A percentile compares a stretch with the other conserved stretches of the same genome.
phyloP scores from a whole-genome alignment of 768 basidiomycete genomes.

The Lyophyllum decastes region DNA sequence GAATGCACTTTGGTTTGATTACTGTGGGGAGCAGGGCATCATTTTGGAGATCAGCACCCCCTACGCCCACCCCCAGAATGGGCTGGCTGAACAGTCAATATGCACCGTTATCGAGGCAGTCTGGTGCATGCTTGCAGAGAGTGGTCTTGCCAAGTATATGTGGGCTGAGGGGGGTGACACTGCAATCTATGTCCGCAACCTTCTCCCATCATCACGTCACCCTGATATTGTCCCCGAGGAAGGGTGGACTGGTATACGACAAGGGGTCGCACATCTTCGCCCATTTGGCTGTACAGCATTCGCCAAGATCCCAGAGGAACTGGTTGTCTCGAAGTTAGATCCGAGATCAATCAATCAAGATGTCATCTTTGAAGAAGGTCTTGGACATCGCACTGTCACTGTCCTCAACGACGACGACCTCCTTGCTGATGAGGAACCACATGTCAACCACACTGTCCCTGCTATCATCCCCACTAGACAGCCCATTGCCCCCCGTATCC shows the following conservation, averaged over 20 bases:
- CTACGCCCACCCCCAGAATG: conserved; percentile 28
- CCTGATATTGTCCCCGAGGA: conserved; percentile 17
- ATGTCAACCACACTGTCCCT: neutral
- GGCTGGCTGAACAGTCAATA: conserved; percentile 25
- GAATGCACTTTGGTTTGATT: neutral
- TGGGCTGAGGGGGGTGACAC: neutral
- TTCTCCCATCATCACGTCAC: conserved; percentile 8
- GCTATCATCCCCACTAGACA: neutral
- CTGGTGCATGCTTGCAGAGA: conserved; percentile 16
- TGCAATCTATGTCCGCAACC: neutral
- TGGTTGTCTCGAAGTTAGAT: conserved; percentile 1
- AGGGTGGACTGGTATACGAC: neutral
- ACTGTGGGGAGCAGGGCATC: conserved; percentile 18
- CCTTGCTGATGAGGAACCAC: too few relatives aligned
- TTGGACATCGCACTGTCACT: neutral
- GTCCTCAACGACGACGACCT: neutral
- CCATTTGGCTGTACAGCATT: conserved; percentile 6
- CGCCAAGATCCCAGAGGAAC: neutral
- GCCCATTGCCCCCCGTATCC: neutral
- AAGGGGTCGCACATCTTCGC: conserved; percentile 4
- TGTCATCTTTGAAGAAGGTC: neutral
- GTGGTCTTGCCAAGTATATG: conserved; percentile 16
- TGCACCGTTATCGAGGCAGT: conserved; percentile 18
- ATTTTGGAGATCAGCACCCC: conserved; percentile 21
- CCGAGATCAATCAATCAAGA: neutral